phyloP scores from a whole-genome alignment of 2,329 filamentous ascomycete genomes.

The Aureobasidium zeae region DNA sequence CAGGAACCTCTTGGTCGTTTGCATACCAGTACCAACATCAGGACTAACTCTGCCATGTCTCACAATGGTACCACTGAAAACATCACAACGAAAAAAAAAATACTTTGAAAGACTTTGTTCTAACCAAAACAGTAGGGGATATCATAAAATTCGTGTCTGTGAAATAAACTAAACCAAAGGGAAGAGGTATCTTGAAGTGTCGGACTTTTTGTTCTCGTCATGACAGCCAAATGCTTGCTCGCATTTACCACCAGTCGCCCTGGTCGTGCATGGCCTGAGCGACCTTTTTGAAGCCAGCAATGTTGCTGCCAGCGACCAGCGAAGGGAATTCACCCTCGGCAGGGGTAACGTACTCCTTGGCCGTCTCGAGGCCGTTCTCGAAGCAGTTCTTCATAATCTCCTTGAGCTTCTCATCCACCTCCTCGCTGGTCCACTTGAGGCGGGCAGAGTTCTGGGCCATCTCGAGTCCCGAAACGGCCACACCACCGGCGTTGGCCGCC shows the following conservation, averaged over 20 bases:
- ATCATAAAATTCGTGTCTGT: conserved; percentile 13
- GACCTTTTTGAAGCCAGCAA: conserved; percentile 96
- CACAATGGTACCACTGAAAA: no score
- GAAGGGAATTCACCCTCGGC: conserved; percentile 78
- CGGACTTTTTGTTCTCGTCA: conserved; percentile 10
- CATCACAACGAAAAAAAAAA: no score
- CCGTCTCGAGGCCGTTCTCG: conserved; percentile 77
- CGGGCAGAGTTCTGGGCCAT: conserved; percentile 97
- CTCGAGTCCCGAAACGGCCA: conserved; percentile 93
- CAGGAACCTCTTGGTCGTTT: no score
- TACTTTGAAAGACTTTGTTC: not conserved
- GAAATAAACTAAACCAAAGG: conserved; percentile 1
- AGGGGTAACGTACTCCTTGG: conserved; percentile 74
- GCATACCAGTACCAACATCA: no score
- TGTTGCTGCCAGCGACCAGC: conserved; percentile 88
- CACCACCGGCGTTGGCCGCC: conserved; percentile 94
- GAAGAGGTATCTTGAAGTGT: conserved; percentile 5
- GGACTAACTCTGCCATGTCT: no score
- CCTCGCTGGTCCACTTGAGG: conserved; percentile 74
- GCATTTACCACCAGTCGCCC: conserved; percentile 71
- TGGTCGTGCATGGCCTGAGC: conserved; percentile 90
- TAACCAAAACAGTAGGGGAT: conserved; percentile 4
- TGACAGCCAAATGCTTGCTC: not conserved
- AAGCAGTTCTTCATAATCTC: conserved; percentile 93
- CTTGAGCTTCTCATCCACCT: conserved; percentile 87